Percentiles rank a stretch among this genome's conserved stretches.
Evolutionary conservation across 768 basidiomycete genomes (phyloP).

Genomic region (Leccinum arenicola): DNA sequence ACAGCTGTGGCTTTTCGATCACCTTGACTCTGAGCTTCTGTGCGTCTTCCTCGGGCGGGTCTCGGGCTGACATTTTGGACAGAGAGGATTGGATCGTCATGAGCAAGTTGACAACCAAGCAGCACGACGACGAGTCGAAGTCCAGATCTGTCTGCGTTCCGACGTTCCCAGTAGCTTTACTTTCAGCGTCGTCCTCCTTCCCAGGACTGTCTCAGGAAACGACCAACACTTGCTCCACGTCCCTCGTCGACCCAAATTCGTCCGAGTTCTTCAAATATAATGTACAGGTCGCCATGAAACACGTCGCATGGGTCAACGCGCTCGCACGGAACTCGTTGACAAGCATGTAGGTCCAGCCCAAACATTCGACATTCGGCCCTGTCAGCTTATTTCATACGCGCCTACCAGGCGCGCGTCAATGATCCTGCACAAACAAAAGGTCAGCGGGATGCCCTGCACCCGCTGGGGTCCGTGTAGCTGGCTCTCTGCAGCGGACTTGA

Average conservation of each 20-base stretch:
- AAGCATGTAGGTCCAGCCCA: constrained; percentile 33
- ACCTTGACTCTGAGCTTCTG: constrained; percentile 64
- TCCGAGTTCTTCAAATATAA: constrained; percentile 62
- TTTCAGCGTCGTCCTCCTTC: constrained; percentile 15
- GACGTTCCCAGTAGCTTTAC: constrained; percentile 7
- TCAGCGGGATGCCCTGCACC: constrained; percentile 20
- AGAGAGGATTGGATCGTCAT: too few species aligned
- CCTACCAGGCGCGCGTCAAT: constrained; percentile 54
- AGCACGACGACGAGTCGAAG: too few species aligned
- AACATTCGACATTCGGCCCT: too few species aligned
- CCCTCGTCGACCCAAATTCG: constrained; percentile 50
- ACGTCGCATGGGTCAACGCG: constrained; percentile 47
- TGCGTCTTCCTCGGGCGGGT: constrained; percentile 5
- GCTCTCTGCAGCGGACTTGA: constrained; percentile 31
- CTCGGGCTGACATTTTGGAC: neutral
- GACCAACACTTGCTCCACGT: constrained; percentile 2
- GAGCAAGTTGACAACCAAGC: too few species aligned
- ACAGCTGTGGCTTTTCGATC: constrained; percentile 94
- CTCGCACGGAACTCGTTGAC: constrained; percentile 39
- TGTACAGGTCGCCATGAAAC: constrained; percentile 45
- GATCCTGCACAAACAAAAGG: constrained; percentile 53
- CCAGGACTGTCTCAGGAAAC: constrained; percentile 28
- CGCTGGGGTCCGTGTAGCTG: neutral
- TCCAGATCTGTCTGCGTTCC: neutral
- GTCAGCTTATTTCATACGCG: constrained; percentile 14